phyloP scores from a whole-genome alignment of 2,329 filamentous ascomycete genomes.

The Trichoderma koningii region DNA sequence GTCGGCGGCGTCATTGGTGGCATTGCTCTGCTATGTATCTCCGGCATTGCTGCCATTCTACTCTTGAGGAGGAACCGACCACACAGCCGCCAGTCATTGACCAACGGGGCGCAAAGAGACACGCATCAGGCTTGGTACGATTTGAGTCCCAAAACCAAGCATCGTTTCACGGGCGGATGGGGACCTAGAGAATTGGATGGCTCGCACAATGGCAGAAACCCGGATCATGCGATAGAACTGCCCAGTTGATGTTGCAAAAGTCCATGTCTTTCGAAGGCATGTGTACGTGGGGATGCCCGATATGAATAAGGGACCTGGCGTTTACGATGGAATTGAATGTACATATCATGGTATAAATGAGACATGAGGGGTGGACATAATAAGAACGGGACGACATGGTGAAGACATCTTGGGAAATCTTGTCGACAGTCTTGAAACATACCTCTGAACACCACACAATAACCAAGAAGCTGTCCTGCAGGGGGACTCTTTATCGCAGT shows the following conservation, averaged over 20 bases:
- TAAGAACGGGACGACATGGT: not conserved
- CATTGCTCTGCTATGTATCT: constrained; percentile 40
- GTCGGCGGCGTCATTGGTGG: constrained; percentile 42
- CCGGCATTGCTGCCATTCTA: constrained; percentile 30
- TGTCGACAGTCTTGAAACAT: too few species aligned
- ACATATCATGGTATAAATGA: not conserved
- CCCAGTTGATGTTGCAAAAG: not conserved
- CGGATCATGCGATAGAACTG: not conserved
- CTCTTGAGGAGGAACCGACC: constrained; percentile 27
- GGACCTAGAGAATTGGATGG: constrained; percentile 15
- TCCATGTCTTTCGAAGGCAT: not conserved
- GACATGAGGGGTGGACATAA: too few species aligned
- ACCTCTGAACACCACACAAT: too few species aligned
- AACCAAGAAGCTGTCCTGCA: too few species aligned
- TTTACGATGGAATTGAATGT: not conserved
- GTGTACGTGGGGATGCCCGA: not conserved
- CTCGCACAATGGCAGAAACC: not conserved
- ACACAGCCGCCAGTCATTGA: not conserved
- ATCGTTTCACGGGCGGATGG: constrained; percentile 15
- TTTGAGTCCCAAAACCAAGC: not conserved
- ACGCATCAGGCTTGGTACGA: constrained; percentile 1
- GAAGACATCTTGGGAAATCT: too few species aligned
- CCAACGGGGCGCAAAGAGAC: not conserved
- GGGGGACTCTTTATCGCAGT: too few species aligned
- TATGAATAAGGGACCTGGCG: not conserved